Conservation (phyloP, 2,329 filamentous ascomycete genomes). For the Acarospora socialis region DNA sequence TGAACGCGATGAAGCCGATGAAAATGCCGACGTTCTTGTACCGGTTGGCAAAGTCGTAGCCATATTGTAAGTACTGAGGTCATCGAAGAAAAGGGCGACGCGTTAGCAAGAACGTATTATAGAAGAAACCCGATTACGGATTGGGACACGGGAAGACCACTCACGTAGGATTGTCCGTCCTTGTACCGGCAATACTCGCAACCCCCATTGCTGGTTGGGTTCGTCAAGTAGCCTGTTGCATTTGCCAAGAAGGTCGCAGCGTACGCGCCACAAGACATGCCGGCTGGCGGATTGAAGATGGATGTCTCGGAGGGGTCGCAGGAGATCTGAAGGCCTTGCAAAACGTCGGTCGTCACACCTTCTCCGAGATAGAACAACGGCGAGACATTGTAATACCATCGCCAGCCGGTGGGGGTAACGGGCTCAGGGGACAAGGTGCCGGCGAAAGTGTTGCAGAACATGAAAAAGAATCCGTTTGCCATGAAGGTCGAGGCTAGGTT, state of each 20-base stretch:
- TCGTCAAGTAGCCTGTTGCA: conserved; percentile 40
- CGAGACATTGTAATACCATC: conserved; percentile 64
- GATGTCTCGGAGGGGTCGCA: conserved; percentile 60
- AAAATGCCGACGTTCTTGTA: no score
- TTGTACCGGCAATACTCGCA: conserved; percentile 40
- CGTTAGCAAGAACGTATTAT: no score
- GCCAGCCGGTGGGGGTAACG: conserved; percentile 50
- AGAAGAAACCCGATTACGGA: background rate
- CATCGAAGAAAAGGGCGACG: no score
- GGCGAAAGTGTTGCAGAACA: conserved; percentile 53
- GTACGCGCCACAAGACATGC: conserved; percentile 48
- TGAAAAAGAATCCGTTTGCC: no score
- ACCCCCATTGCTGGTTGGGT: conserved; percentile 31
- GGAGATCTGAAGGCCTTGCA: conserved; percentile 50
- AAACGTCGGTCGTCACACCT: conserved; percentile 54
- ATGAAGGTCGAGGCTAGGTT: no score
- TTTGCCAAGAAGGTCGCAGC: conserved; percentile 35
- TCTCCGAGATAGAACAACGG: conserved; percentile 72
- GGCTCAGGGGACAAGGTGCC: conserved; percentile 33
- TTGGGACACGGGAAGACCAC: background rate
- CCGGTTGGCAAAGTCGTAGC: no score
- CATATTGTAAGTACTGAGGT: no score
- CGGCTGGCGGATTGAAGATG: conserved; percentile 45
- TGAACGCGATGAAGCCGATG: no score
- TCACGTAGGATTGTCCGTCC: conserved; percentile 2